These are phyloP conservation scores for Colletotrichum aenigma DNA, from an alignment of 2,329 filamentous ascomycete species.

Conservation along the genomic window DNA sequence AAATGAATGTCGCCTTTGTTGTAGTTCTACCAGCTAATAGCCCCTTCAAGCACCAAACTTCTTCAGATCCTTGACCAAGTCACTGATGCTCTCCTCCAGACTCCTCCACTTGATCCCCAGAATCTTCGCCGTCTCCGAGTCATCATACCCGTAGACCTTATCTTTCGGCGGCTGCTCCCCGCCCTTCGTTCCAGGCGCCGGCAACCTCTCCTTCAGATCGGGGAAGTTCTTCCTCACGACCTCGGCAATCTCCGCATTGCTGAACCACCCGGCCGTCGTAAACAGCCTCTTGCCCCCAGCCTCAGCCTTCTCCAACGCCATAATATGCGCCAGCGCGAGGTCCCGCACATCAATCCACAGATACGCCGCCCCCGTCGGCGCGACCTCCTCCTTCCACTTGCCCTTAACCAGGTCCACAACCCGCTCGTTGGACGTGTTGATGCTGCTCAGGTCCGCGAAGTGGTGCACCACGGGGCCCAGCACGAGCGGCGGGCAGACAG, in stretches of 20 bases:
- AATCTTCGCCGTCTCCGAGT: slow-evolving; percentile 60
- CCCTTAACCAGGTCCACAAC: slow-evolving; percentile 55
- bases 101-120: slow-evolving; percentile 67
- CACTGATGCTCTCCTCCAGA: slow-evolving; percentile 65
- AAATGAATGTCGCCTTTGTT: not conserved
- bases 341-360: slow-evolving; percentile 64
- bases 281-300: slow-evolving; percentile 58
- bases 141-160: slow-evolving; percentile 59
- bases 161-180: slow-evolving; percentile 44
- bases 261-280: slow-evolving; percentile 50
- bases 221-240: slow-evolving; percentile 53
- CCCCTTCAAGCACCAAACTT: slow-evolving; percentile 27
- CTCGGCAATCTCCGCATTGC: slow-evolving; percentile 48
- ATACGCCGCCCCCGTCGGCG: slow-evolving; percentile 42
- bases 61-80: slow-evolving; percentile 53
- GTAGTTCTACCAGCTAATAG: not conserved
- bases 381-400: slow-evolving; percentile 49
- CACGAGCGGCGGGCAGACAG: slow-evolving; percentile 60
- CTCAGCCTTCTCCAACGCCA: slow-evolving; percentile 51
- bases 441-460: slow-evolving; percentile 30
- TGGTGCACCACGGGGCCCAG: slow-evolving; percentile 21
- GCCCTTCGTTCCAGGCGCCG: slow-evolving; percentile 45
- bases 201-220: slow-evolving; percentile 51
- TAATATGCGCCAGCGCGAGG: slow-evolving; percentile 56
- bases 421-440: slow-evolving; percentile 61